A percentile compares a stretch with the other conserved stretches of the same genome.
phyloP scores from a whole-genome alignment of 2,329 filamentous ascomycete species.

The Claviceps lovelessii region DNA sequence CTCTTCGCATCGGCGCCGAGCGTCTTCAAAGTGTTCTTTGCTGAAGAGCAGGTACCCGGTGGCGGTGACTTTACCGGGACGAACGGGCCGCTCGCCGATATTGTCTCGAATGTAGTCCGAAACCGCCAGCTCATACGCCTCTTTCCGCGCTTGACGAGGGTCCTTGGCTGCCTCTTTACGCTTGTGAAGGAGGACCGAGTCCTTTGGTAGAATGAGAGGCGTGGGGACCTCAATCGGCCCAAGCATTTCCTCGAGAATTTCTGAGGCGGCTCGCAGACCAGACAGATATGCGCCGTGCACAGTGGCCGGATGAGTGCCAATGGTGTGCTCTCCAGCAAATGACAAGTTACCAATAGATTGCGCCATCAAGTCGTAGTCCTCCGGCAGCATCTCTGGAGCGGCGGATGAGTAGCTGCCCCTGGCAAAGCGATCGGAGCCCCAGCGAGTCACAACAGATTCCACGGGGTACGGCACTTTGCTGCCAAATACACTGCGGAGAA shows the following conservation, averaged over 20 bases:
- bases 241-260: slow-evolving; percentile 66
- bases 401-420: slow-evolving; percentile 92
- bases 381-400: slow-evolving; percentile 62
- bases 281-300: slow-evolving; percentile 95
- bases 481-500: slow-evolving; percentile 65
- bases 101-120: slow-evolving; percentile 35
- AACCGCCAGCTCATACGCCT: slow-evolving; percentile 42
- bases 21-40: slow-evolving; percentile 57
- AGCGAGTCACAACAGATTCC: slow-evolving; percentile 82
- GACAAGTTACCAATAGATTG: slow-evolving; percentile 71
- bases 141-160: slow-evolving; percentile 35
- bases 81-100: slow-evolving; percentile 62
- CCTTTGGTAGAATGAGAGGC: slow-evolving; percentile 58
- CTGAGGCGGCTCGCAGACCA: slow-evolving; percentile 74
- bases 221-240: slow-evolving; percentile 66
- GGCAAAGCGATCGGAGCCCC: slow-evolving; percentile 84
- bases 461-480: slow-evolving; percentile 57
- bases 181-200: slow-evolving; percentile 36
- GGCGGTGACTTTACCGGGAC: slow-evolving; percentile 57
- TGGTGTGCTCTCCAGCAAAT: slow-evolving; percentile 95
- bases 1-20: slow-evolving; percentile 46
- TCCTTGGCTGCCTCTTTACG: slow-evolving; percentile 38
- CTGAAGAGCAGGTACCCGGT: slow-evolving; percentile 88
- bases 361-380: slow-evolving; percentile 90
- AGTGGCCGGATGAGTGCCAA: slow-evolving; percentile 86